Evolutionary conservation across 1,284 basidiomycete genomes (phyloP).

Genomic region (Puccinia horiana): DNA sequence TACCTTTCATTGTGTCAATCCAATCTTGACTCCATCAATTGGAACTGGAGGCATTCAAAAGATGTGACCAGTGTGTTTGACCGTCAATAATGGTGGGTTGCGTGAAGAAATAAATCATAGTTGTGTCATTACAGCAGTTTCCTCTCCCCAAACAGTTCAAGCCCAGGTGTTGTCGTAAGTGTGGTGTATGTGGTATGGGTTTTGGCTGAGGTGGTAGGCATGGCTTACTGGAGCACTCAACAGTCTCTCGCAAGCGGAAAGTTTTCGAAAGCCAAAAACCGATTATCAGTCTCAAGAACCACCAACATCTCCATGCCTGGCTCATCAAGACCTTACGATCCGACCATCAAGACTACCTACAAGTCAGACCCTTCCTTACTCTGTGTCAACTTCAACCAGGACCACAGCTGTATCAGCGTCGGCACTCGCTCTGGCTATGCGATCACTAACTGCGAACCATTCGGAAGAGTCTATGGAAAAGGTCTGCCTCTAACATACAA

Average conservation of each 20-base stretch:
- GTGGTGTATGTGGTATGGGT: background rate
- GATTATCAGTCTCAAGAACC: background rate
- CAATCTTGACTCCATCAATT: no score
- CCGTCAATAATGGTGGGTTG: no score
- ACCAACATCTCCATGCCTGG: constrained; percentile 22
- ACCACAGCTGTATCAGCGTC: constrained; percentile 74
- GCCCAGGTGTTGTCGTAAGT: no score
- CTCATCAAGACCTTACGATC: constrained; percentile 44
- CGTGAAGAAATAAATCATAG: no score
- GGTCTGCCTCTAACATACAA: constrained; percentile 62
- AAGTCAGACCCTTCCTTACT: constrained; percentile 54
- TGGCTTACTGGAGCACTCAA: background rate
- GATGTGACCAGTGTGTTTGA: no score
- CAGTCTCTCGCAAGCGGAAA: background rate
- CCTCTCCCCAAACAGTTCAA: no score
- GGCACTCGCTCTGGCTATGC: constrained; percentile 94
- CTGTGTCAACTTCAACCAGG: constrained; percentile 56
- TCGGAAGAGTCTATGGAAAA: constrained; percentile 90
- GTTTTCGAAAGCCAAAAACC: background rate
- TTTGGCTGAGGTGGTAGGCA: background rate
- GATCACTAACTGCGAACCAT: constrained; percentile 97
- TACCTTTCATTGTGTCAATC: no score
- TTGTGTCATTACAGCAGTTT: no score
- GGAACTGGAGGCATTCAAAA: no score
- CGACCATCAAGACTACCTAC: constrained; percentile 27